phyloP scores from a whole-genome alignment of 306 rosid species.

The Cicer yamashitae region DNA sequence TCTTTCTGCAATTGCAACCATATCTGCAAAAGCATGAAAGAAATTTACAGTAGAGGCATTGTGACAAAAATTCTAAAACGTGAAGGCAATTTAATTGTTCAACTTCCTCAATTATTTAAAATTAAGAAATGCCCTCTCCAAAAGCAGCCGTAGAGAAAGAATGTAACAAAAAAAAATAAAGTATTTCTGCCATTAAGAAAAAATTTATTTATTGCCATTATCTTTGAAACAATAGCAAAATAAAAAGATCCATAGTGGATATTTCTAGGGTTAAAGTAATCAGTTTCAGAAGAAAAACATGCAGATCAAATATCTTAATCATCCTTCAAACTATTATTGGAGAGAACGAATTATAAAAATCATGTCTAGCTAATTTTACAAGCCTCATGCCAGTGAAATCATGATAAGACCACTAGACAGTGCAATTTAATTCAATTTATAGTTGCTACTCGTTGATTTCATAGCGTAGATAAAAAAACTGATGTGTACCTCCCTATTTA shows the following conservation, averaged over 20 bases:
- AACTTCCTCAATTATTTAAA: not conserved
- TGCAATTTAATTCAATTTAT: too few species aligned
- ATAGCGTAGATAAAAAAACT: not conserved
- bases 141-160: not conserved
- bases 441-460: too few species aligned
- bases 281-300: not conserved
- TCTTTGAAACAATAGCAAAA: slow-evolving; percentile 24
- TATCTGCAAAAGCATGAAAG: slow-evolving; percentile 58
- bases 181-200: too few species aligned
- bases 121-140: not conserved
- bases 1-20: slow-evolving; percentile 82
- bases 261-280: slow-evolving; percentile 4
- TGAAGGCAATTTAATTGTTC: not conserved
- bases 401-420: too few species aligned
- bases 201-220: not conserved
- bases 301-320: not conserved
- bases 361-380: not conserved
- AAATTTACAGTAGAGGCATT: slow-evolving; percentile 4
- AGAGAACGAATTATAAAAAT: too few species aligned
- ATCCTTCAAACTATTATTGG: not conserved
- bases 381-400: not conserved
- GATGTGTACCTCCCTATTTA: not conserved
- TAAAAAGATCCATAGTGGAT: not conserved
- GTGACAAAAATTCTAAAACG: not conserved
- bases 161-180: not conserved